A percentile compares a stretch with the other conserved stretches of the same genome.
These are phyloP conservation scores for Eremochloa ophiuroides DNA, from an alignment of 176 grass and related monocot species.

Conservation along the genomic window DNA sequence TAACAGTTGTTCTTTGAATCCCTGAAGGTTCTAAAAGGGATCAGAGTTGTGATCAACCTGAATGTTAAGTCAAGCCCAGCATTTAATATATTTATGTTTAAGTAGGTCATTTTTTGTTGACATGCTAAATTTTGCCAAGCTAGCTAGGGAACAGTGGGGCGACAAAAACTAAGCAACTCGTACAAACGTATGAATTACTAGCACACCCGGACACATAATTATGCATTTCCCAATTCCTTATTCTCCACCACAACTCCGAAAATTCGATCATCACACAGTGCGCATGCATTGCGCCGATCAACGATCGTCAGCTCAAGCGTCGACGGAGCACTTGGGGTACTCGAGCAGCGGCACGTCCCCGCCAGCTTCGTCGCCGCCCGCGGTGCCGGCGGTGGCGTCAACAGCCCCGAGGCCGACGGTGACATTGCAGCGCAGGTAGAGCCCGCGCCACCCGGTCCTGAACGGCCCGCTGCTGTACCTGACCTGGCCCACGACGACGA, in stretches of 20 bases:
- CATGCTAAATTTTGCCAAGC: background rate
- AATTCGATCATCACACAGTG: background rate
- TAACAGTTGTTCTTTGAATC: too few species aligned
- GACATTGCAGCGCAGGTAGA: conserved; percentile 65
- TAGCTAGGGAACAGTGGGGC: background rate
- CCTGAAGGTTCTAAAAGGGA: too few species aligned
- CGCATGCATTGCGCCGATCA: background rate
- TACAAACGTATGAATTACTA: background rate
- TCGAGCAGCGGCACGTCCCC: conserved; percentile 54
- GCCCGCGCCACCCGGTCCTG: conserved; percentile 44
- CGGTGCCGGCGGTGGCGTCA: conserved; percentile 4
- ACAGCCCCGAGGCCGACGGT: conserved; percentile 27
- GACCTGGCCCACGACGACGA: conserved; percentile 61
- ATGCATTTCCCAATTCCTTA: conserved; percentile 2
- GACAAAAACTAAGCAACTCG: background rate
- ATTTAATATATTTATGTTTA: background rate
- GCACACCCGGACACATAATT: background rate
- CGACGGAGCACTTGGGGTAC: conserved; percentile 56
- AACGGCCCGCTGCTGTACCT: conserved; percentile 59
- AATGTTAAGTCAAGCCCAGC: too few species aligned
- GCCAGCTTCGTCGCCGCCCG: background rate
- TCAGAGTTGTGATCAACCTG: too few species aligned
- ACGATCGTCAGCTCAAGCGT: conserved; percentile 33
- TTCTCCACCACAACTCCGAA: background rate
- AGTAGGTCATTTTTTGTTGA: background rate